Base-by-base conservation (phyloP, 2,329 filamentous ascomycete genomes). In the Aspergillus clavatus region DNA sequence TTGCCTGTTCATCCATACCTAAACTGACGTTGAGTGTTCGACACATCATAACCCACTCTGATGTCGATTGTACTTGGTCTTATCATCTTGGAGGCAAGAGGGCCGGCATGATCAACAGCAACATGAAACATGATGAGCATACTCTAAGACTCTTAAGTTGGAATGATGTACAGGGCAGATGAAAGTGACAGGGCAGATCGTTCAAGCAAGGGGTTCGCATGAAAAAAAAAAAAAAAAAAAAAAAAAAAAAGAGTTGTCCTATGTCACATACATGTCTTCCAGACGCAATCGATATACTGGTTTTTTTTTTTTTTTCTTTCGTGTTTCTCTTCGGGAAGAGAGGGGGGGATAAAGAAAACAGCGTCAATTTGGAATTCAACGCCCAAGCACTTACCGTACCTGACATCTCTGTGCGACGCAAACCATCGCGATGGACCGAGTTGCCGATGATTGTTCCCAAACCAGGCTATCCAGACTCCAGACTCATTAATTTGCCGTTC, bases 221-320 rank as follows among this genome's bases (percentile, higher is more conserved):
- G 27, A 39, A 42, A n/a, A n/a, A n/a, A n/a, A n/a, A n/a, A n/a
- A n/a, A n/a, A n/a, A n/a, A n/a, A n/a, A n/a, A n/a, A n/a, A n/a
- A n/a, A n/a, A n/a, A n/a, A n/a, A n/a, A n/a, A n/a, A n/a, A n/a
- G 47, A 49, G 47, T 39, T 49, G 43, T 49, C 47, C 46, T 37
- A 49, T 49, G 14, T 35, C 11, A n/a, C n/a, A n/a, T n/a, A n/a
- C n/a, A n/a, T n/a, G n/a, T n/a, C n/a, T n/a, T n/a, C n/a, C n/a
- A n/a, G n/a, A n/a, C n/a, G n/a, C n/a, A n/a, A n/a, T n/a, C n/a
- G n/a, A n/a, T n/a, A n/a, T n/a, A n/a, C n/a, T n/a, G n/a, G n/a
- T n/a, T n/a, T n/a, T n/a, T n/a, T n/a, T n/a, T n/a, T n/a, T n/a
- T n/a, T n/a, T n/a, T n/a, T n/a, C n/a, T n/a, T n/a, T n/a, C n/a